Conservation (phyloP, 1,139 yeast genomes). For the Yamadazyma conglobata region DNA sequence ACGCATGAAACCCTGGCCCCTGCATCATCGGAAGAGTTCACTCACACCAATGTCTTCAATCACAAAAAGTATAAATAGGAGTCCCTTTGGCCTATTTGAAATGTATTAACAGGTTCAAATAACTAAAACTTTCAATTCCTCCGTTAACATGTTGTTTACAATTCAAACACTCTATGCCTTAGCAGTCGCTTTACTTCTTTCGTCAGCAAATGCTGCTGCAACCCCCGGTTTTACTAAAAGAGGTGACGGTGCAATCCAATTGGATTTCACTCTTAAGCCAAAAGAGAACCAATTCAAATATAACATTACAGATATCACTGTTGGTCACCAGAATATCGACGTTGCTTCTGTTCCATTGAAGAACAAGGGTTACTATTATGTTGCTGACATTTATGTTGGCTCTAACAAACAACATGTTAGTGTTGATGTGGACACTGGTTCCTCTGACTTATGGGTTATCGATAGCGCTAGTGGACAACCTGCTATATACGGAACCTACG, state of each 20-base stretch:
- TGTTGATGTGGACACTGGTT: slow-evolving; percentile 27
- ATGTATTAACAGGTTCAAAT: too few relatives aligned
- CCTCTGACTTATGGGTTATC: slow-evolving; percentile 29
- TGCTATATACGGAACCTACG: slow-evolving; percentile 5
- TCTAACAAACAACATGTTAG: slow-evolving; percentile 19
- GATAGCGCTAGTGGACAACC: background rate
- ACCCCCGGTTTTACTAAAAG: slow-evolving; percentile 13
- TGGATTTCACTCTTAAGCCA: slow-evolving; percentile 14
- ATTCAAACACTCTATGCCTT: slow-evolving; percentile 9
- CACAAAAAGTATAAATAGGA: too few relatives aligned
- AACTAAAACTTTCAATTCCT: too few relatives aligned
- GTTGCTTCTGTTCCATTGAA: slow-evolving; percentile 2
- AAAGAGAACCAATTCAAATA: too few relatives aligned
- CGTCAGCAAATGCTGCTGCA: slow-evolving; percentile 9
- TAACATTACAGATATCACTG: too few relatives aligned
- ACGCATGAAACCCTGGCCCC: too few relatives aligned
- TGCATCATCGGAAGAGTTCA: too few relatives aligned
- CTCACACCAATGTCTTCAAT: too few relatives aligned
- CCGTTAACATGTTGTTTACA: slow-evolving; percentile 7
- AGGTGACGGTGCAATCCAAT: slow-evolving; percentile 11
- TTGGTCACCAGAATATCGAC: too few relatives aligned
- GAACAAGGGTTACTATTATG: slow-evolving; percentile 35
- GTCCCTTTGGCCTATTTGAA: too few relatives aligned
- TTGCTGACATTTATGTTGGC: slow-evolving; percentile 39
- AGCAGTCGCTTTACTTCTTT: slow-evolving; percentile 11